Evolutionary conservation across 2,329 filamentous ascomycete species (phyloP), one percentile per base, ranked within the genome.

Genomic region (Ascochyta koolunga): DNA sequence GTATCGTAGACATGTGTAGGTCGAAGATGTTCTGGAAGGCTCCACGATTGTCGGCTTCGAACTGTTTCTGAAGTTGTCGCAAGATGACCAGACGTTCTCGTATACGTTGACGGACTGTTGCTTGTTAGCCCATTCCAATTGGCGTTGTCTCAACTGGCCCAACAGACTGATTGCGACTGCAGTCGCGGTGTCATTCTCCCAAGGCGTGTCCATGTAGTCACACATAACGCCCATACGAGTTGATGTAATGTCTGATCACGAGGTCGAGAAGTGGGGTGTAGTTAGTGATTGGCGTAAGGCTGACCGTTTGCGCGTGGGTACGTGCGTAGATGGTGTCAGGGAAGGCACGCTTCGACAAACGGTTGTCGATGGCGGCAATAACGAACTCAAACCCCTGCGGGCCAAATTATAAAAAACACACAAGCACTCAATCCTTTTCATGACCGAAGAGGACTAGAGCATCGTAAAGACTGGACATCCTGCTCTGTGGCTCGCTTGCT

Each of bases 161-260:
- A 8, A 52, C 47, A 7, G 32, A 59, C 56, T 40, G 31, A 19
- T n/a, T 19, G 47, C 40, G 16, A 46, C 41, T 32, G 46, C 46
- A 10, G 46, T 43, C 13, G 37, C 52, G n/a, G 15, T 16, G 11
- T 39, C 22, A 1, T 15, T 25, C n/a, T 16, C 13, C 21, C 7
- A 8, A 8, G 11, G 6, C n/a, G 10, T 18, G 19, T 38, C 6
- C 22, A 9, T 19, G 7, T 24, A 16, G 11, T 39, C 37, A 5
- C 11, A 21, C 18, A 19, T 37, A 22, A 3, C 11, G 16, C 21
- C n/a, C 32, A 35, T 35, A 11, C 5, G 10, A 11, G 9, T 9
- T 35, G 19, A 6, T 37, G 11, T 6, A 8, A n/a, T 19, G 16
- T 21, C 10, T 33, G 31, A 5, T 33, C 31, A 16, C 3, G 15